Conservation (phyloP, 164 flowering plant species). For the Kingdonia uniflora region DNA sequence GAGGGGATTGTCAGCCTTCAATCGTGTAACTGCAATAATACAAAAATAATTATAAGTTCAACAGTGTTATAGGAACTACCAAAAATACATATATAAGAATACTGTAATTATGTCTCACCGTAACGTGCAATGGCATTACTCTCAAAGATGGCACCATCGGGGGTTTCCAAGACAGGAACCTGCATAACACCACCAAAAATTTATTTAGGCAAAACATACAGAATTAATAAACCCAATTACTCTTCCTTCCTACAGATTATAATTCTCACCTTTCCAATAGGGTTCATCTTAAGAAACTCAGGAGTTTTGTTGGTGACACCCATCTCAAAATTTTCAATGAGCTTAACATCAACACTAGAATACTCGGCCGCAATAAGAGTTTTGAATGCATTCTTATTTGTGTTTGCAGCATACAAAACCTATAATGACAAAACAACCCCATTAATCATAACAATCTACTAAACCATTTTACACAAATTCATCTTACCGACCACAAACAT, state of each 20-base stretch:
- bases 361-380: conserved; percentile 64
- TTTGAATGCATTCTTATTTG: conserved; percentile 59
- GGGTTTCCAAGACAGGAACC: conserved; percentile 76
- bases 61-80: background rate
- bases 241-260: background rate
- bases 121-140: conserved; percentile 81
- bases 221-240: background rate
- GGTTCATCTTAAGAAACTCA: conserved; percentile 67
- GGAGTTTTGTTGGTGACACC: conserved; percentile 62
- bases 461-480: background rate
- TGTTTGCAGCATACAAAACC: conserved; percentile 42
- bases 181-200: conserved; percentile 11
- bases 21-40: conserved; percentile 47
- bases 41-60: conserved; percentile 2
- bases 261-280: conserved; percentile 57
- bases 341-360: conserved; percentile 35
- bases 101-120: conserved; percentile 24
- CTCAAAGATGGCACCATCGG: conserved; percentile 70
- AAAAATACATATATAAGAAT: background rate
- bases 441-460: background rate
- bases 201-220: background rate
- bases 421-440: conserved; percentile 9
- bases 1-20: conserved; percentile 52
- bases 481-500: background rate
- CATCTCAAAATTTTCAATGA: conserved; percentile 52